Percentiles rank a stretch among this genome's conserved stretches.
phyloP scores from a whole-genome alignment of 2,329 filamentous ascomycete genomes.

The Amylocarpus encephaloides region DNA sequence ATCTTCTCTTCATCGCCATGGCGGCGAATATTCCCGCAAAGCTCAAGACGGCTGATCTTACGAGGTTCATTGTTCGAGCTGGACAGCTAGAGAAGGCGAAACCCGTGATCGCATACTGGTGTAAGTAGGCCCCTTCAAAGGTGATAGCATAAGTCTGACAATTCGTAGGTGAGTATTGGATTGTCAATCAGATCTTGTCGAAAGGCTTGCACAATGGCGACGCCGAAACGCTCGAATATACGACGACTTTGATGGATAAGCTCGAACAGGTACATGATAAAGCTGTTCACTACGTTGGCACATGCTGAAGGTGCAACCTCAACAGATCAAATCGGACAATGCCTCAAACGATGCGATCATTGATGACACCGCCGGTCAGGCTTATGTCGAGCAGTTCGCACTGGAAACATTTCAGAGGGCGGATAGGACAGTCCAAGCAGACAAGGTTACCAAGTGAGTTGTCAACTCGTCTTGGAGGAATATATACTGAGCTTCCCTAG shows the following conservation, averaged over 20 bases:
- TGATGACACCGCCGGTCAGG: slow-evolving; percentile 80
- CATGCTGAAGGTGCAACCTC: slow-evolving; percentile 2
- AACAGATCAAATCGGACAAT: slow-evolving; percentile 64
- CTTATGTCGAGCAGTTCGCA: slow-evolving; percentile 91
- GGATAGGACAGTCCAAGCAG: slow-evolving; percentile 72
- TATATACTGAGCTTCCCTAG: slow-evolving; percentile 36
- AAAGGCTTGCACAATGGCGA: slow-evolving; percentile 73
- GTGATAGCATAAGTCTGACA: slow-evolving; percentile 1
- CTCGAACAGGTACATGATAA: slow-evolving; percentile 60
- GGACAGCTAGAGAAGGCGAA: slow-evolving; percentile 77
- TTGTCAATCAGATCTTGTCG: slow-evolving; percentile 83
- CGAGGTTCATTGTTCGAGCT: slow-evolving; percentile 76
- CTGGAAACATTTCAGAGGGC: slow-evolving; percentile 81
- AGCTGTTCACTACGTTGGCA: neutral
- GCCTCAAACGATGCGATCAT: slow-evolving; percentile 73
- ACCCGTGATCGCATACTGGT: slow-evolving; percentile 92
- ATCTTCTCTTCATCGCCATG: slow-evolving; percentile 46
- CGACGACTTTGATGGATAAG: slow-evolving; percentile 80
- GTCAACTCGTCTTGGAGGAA: neutral
- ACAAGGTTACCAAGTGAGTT: slow-evolving; percentile 79
- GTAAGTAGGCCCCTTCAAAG: slow-evolving; percentile 46
- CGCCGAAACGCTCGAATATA: slow-evolving; percentile 73
- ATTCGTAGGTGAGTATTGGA: slow-evolving; percentile 73
- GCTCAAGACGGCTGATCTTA: slow-evolving; percentile 75
- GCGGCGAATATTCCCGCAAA: slow-evolving; percentile 62